These are phyloP conservation scores for Schizosaccharomyces osmophilus DNA, from an alignment of 805 yeast genomes.

Conservation along the genomic window DNA sequence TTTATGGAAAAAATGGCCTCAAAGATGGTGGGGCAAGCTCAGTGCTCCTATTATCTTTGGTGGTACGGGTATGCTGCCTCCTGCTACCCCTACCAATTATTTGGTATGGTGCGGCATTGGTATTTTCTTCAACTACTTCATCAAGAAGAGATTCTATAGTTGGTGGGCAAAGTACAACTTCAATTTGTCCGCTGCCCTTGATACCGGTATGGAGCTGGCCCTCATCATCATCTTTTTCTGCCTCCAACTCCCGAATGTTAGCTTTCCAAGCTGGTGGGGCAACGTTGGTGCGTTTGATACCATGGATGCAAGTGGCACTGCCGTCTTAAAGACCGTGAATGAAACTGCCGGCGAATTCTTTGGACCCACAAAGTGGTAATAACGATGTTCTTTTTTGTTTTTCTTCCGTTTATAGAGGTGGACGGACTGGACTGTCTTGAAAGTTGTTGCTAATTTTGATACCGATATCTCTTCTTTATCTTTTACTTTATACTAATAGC, in stretches of 20 bases:
- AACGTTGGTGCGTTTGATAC: background rate
- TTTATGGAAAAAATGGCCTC: constrained; percentile 4
- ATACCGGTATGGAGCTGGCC: constrained; percentile 40
- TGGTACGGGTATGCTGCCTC: constrained; percentile 10
- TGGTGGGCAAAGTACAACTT: constrained; percentile 65
- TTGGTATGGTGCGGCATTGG: constrained; percentile 22
- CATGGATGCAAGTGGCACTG: background rate
- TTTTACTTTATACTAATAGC: too few relatives aligned
- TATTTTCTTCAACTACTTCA: constrained; percentile 28
- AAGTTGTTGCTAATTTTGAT: too few relatives aligned
- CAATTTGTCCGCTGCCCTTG: constrained; percentile 38
- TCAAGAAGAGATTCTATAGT: constrained; percentile 28
- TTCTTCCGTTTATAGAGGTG: background rate
- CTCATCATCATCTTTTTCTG: constrained; percentile 32
- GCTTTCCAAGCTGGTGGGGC: background rate
- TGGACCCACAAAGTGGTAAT: background rate
- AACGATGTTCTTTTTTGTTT: background rate
- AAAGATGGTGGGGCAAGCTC: constrained; percentile 4
- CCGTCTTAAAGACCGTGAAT: background rate
- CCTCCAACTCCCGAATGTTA: background rate
- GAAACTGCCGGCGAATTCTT: constrained; percentile 4
- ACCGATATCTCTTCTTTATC: too few relatives aligned
- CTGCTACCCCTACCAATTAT: constrained; percentile 24
- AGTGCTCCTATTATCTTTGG: constrained; percentile 9
- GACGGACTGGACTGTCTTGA: too few relatives aligned